Base-by-base conservation (phyloP, 2,329 filamentous ascomycete genomes). In the Emydomyces testavorans region DNA sequence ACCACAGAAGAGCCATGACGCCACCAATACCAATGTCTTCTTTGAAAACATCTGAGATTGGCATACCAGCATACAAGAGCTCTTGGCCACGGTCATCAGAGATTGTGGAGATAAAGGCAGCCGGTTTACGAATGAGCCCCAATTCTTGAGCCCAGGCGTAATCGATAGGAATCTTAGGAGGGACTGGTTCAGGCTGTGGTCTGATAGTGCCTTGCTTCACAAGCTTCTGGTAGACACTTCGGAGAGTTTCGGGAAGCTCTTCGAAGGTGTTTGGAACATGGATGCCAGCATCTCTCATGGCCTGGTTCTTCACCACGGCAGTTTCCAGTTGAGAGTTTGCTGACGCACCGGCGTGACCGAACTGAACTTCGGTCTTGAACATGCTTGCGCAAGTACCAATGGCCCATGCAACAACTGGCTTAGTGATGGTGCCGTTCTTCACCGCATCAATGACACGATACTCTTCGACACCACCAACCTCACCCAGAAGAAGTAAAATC, bases 321-420 rank as follows among this genome's bases (percentile, higher is more conserved):
- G 92, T 96, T 80, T 98, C 92, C 61, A 98, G 87, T 72, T 95
- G 85, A 50, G 92, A 98, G 81, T 98, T 98, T 77, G 92, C 92
- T 59, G 95, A 95, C 47, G 92, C 88, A 72, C 92, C 92, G 62
- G 92, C 92, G 75, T 98, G 92, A 64, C 92, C 92, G 73, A 98
- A 98, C 72, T 98, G 92, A 38, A 98, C 92, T 76, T 98, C 92
- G 34, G 92, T 98, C 83, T 94, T 96, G 78, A 98, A 94, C 88
- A 98, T 92, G 78, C 86, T 90, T 55, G 92, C 92, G 71, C 93
- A 95, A 61, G 92, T 98, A 76, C 92, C 92, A 64, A 98, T 98
- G 58, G 92, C 92, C 92, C 92, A 98, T 36, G 92, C 92, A 53
- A 98, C 89, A 63, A 98, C 92, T 62, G 92, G 92, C 82, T 98